Evolutionary conservation across 345 rosid genomes (phyloP), one percentile per base, ranked within the genome.

Genomic region (Orychophragmus violaceus): DNA sequence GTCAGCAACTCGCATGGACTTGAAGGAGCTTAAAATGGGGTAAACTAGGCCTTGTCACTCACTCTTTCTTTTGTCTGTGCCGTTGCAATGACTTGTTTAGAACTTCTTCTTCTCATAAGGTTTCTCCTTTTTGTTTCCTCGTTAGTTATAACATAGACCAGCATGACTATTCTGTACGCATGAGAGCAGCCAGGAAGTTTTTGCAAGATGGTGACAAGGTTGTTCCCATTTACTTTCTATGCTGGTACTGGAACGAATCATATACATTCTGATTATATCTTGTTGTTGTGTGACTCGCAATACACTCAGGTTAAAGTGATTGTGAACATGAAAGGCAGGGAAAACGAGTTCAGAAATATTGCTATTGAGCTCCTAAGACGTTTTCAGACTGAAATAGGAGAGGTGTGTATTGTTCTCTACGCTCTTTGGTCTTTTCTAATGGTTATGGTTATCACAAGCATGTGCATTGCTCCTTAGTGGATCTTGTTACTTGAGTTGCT

Each of bases 11-110:
- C 94, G 90, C 35, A 76, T 83, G 96, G 91, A 82, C 77, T 68
- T 85, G 78, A 88, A 88, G 82, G 94, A 86, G 76, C 85, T 91
- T 70, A 91, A 88, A 78, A 91, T 91, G 97, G 88, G 98, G 97
- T 89, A 64, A 71, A 71, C 5, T n/a, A 2, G 59, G 42, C 36
- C 24, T 2, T 36, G 3, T 57, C 35, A 12, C 19, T 6, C 39
- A 16, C 18, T 18, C 21, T 12, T 33, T 67, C 14, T 42, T 39
- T 32, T 58, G 16, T 58, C 0, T 72, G 8, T 30, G 16, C 3
- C 3, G 1, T 28, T 18, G 45, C 11, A 0, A 8, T 36, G 21
- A 2, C 45, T 36, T 51, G 5, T 39, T 30, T 73, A 27, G 24
- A 29, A 42, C 42, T 51, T 36, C 57, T 30, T n/a, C n/a, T 2